Percentiles rank a stretch among this genome's conserved stretches.
These are phyloP conservation scores for Coprinopsis cinerea DNA, from an alignment of 768 basidiomycete genomes.

Conservation along the genomic window DNA sequence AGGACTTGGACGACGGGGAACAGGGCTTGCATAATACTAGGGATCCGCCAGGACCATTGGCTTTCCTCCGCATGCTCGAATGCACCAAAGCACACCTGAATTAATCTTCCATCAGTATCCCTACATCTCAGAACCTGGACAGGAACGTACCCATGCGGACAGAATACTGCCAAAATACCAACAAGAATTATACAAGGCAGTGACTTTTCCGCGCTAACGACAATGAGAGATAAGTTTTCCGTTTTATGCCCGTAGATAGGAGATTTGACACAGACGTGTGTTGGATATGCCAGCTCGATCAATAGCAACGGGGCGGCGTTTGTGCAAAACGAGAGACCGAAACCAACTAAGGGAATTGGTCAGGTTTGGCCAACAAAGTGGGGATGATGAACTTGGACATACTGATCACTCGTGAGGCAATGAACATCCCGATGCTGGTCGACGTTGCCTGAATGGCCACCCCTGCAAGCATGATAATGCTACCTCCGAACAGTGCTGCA, in stretches of 20 bases:
- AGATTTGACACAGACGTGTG: slow-evolving; percentile 39
- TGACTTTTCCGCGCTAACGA: slow-evolving; percentile 45
- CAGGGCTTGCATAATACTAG: slow-evolving; percentile 55
- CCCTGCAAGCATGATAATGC: slow-evolving; percentile 58
- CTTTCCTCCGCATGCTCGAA: slow-evolving; percentile 31
- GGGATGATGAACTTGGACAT: slow-evolving; percentile 14
- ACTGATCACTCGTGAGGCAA: slow-evolving; percentile 53
- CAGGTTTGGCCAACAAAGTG: slow-evolving; percentile 1
- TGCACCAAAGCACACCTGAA: slow-evolving; percentile 40
- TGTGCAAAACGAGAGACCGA: slow-evolving; percentile 55
- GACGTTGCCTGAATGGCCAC: slow-evolving; percentile 50
- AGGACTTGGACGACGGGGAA: slow-evolving; percentile 51
- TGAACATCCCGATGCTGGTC: slow-evolving; percentile 42
- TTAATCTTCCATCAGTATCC: no score
- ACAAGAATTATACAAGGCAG: slow-evolving; percentile 61
- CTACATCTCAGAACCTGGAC: no score
- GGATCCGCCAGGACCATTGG: slow-evolving; percentile 61
- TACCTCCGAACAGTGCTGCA: slow-evolving; percentile 52
- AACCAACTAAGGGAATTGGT: slow-evolving; percentile 42
- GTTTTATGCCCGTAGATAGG: neutral
- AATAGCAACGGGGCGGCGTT: slow-evolving; percentile 61
- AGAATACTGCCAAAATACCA: slow-evolving; percentile 75
- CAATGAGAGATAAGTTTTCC: slow-evolving; percentile 4
- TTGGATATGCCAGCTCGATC: slow-evolving; percentile 66
- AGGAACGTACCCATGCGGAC: slow-evolving; percentile 37